Conservation (phyloP, 2,329 filamentous ascomycete species). For the Camillea tinctor region DNA sequence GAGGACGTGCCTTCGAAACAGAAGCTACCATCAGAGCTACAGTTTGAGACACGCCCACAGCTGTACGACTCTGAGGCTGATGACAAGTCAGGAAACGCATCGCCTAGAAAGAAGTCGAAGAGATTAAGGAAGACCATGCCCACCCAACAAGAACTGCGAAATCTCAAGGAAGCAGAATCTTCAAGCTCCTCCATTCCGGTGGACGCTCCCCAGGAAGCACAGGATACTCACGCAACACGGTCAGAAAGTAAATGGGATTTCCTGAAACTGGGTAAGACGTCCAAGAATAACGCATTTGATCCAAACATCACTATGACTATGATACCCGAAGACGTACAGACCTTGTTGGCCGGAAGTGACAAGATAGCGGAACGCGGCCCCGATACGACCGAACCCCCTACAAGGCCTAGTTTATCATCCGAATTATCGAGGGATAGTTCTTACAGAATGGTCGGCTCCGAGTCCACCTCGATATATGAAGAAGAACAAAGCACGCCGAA, state of each 20-base stretch:
- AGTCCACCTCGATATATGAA: slow-evolving; percentile 9
- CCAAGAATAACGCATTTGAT: neutral
- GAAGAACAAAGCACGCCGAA: slow-evolving; percentile 32
- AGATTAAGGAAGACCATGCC: slow-evolving; percentile 27
- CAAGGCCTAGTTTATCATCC: slow-evolving; percentile 7
- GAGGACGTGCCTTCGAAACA: slow-evolving; percentile 16
- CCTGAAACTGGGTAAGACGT: slow-evolving; percentile 8
- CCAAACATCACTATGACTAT: slow-evolving; percentile 3
- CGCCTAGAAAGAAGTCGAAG: slow-evolving; percentile 26
- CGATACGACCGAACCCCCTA: slow-evolving; percentile 6
- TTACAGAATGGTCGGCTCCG: slow-evolving; percentile 13
- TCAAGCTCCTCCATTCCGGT: slow-evolving; percentile 13
- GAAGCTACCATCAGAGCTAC: slow-evolving; percentile 18
- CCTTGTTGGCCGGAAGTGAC: neutral
- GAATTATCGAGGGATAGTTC: slow-evolving; percentile 21
- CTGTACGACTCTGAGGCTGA: slow-evolving; percentile 12
- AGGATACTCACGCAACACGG: slow-evolving; percentile 5
- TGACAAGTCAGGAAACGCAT: slow-evolving; percentile 25
- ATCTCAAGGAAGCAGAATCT: slow-evolving; percentile 13
- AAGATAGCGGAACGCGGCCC: slow-evolving; percentile 8
- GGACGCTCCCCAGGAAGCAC: slow-evolving; percentile 13
- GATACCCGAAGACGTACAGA: slow-evolving; percentile 6
- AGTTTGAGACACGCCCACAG: slow-evolving; percentile 14
- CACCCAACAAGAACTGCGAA: slow-evolving; percentile 21
- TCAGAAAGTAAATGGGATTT: slow-evolving; percentile 12